Base-by-base conservation (phyloP, 2,329 filamentous ascomycete species). In the Pseudopithomyces maydicus region DNA sequence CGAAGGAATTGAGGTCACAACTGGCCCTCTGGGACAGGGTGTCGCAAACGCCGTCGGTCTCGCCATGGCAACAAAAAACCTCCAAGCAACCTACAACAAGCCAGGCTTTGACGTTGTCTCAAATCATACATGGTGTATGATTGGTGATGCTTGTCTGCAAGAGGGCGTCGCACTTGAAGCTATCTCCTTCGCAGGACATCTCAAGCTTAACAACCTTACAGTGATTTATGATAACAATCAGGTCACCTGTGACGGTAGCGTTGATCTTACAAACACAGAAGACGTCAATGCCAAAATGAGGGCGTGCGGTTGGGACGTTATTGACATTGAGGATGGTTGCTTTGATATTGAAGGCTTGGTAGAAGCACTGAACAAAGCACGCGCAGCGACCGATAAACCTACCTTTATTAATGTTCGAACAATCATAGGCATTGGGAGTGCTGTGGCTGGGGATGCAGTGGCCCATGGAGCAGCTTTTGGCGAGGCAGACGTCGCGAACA, bases 151-250 rank as follows among this genome's bases (percentile, higher is more conserved):
- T 81, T 85, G 78, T 76, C 73, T 87, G n/a, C 81, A 84, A 61
- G 85, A 87, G 67, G 85, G 84, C 29, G 83, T 87, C 0, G 80
- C 77, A 0, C 74, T 85, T 1, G 85, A 87, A 66, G 81, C 85
- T 0, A 80, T 87, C 46, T 80, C 80, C 4, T 78, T 85, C 6
- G 84, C 84, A 6, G 84, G 84, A 0, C 83, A 86, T 66, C 78
- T 80, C 69, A 79, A 77, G 60, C 75, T 87, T 11, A 81, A 83
- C 71, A 87, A 87, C 67, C 72, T 87, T 1, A 80, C 80, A 3
- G 71, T 87, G 22, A 81, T 86, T 44, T 87, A 87, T 61, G 85
- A 87, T 61, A 86, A 87, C 70, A 86, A 87, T 67, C 81, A 84
- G 63, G 76, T 87, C 46, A 86, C 84, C 6, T 86, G 84, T 63